phyloP scores from a whole-genome alignment of 441 rosid genomes.

The Rhodomyrtus psidioides region DNA sequence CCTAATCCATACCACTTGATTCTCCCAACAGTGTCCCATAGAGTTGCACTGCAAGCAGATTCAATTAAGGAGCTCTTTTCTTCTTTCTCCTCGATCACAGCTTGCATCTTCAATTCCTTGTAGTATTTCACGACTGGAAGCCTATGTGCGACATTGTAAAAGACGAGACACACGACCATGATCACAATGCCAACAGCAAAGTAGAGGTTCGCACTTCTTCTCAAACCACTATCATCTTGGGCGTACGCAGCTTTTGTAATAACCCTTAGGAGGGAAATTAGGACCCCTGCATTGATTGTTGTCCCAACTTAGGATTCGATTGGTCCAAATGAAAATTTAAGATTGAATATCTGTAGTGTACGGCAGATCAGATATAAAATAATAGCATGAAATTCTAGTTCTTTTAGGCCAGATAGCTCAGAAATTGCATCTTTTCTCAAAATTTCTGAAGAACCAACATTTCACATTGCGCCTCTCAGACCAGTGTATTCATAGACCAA shows the following conservation, averaged over 20 bases:
- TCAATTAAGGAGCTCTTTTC: constrained; percentile 46
- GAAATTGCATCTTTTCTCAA: neutral
- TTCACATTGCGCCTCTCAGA: neutral
- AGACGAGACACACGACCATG: constrained; percentile 62
- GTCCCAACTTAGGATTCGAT: neutral
- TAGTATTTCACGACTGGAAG: constrained; percentile 79
- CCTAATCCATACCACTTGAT: constrained; percentile 81
- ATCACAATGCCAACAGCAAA: constrained; percentile 65
- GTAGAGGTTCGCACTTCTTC: constrained; percentile 75
- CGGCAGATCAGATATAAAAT: neutral
- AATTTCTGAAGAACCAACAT: neutral
- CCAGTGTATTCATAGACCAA: neutral
- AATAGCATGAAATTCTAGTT: neutral
- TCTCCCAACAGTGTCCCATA: constrained; percentile 47
- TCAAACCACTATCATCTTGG: constrained; percentile 64
- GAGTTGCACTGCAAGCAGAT: constrained; percentile 50
- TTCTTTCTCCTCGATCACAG: constrained; percentile 33
- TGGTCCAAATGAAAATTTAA: neutral
- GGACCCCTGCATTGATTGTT: constrained; percentile 55
- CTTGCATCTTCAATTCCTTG: constrained; percentile 50
- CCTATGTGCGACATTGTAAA: constrained; percentile 57
- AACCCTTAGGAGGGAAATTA: constrained; percentile 71
- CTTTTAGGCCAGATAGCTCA: neutral
- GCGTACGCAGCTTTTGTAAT: constrained; percentile 68
- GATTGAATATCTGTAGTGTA: neutral